A percentile compares a stretch with the other conserved stretches of the same genome.
These are phyloP conservation scores for Metschnikowia bowlesiae DNA, from an alignment of 805 yeast genomes.

Conservation along the genomic window DNA sequence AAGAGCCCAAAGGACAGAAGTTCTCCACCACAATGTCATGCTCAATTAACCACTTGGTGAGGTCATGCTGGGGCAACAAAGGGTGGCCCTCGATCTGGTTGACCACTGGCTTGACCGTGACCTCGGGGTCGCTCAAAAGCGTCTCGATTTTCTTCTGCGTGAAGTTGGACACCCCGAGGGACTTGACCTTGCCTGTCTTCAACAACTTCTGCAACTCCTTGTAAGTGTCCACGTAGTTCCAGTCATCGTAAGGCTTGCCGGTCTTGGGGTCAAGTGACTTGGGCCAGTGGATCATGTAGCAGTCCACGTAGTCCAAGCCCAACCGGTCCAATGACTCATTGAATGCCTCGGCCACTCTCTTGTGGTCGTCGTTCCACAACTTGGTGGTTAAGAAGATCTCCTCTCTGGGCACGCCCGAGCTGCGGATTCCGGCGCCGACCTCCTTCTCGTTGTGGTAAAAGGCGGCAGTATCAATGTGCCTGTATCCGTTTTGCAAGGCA, in stretches of 20 bases:
- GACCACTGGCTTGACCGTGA: slow-evolving; percentile 17
- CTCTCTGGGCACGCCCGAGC: slow-evolving; percentile 14
- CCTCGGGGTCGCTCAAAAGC: slow-evolving; percentile 16
- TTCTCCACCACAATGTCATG: slow-evolving; percentile 14
- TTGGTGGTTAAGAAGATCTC: slow-evolving; percentile 18
- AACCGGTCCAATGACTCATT: slow-evolving; percentile 15
- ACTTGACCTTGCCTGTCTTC: slow-evolving; percentile 16
- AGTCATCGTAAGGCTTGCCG: slow-evolving; percentile 8
- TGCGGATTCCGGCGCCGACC: slow-evolving; percentile 57
- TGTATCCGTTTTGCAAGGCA: slow-evolving; percentile 65
- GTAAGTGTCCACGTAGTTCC: slow-evolving; percentile 31
- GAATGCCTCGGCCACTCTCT: slow-evolving; percentile 9
- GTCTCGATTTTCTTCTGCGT: slow-evolving; percentile 11
- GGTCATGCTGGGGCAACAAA: slow-evolving; percentile 16
- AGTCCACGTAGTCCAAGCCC: slow-evolving; percentile 17
- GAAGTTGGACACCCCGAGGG: slow-evolving; percentile 19
- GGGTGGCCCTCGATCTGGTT: slow-evolving; percentile 20
- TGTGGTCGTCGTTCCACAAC: slow-evolving; percentile 15
- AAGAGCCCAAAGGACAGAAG: slow-evolving; percentile 19
- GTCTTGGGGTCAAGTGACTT: slow-evolving; percentile 11
- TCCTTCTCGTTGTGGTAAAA: slow-evolving; percentile 63
- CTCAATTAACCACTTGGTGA: slow-evolving; percentile 12
- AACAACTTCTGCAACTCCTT: slow-evolving; percentile 29
- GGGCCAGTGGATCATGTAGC: slow-evolving; percentile 20
- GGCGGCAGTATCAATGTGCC: slow-evolving; percentile 76